Evolutionary conservation across 192 early-diverging fungal genomes (phyloP).

Genomic region (Rhizophagus prolifer): DNA sequence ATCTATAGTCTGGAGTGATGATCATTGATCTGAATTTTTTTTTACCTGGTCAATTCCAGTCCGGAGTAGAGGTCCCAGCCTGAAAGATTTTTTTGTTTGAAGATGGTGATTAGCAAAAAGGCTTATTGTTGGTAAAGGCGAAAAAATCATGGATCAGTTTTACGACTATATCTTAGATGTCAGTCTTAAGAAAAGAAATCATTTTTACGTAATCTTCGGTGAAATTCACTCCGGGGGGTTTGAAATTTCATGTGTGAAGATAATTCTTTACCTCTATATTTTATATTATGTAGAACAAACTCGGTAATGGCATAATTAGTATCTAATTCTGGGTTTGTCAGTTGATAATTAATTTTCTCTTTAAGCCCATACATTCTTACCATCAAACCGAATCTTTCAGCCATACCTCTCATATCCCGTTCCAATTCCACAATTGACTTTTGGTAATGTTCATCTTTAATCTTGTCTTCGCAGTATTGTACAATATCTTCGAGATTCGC

Average conservation of each 20-base stretch:
- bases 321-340: background rate
- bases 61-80: too few relatives aligned
- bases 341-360: conserved; percentile 12
- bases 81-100: too few relatives aligned
- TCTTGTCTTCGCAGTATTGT: conserved; percentile 16
- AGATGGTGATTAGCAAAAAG: too few relatives aligned
- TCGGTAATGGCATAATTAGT: background rate
- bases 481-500: conserved; percentile 9
- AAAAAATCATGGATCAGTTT: too few relatives aligned
- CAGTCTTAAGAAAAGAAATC: background rate
- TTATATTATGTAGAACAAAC: background rate
- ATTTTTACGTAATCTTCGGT: background rate
- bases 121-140: too few relatives aligned
- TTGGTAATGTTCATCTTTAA: conserved; percentile 9
- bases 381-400: conserved; percentile 10
- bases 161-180: too few relatives aligned
- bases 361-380: conserved; percentile 3
- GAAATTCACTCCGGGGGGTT: background rate
- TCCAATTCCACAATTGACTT: conserved; percentile 5
- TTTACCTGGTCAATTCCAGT: too few relatives aligned
- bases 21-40: too few relatives aligned
- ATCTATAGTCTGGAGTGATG: too few relatives aligned
- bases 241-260: too few relatives aligned
- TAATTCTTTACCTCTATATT: conserved; percentile 4
- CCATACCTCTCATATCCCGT: conserved; percentile 11